Evolutionary conservation across 2,329 filamentous ascomycete species (phyloP).

Genomic region (Pestalotiopsis sp.): DNA sequence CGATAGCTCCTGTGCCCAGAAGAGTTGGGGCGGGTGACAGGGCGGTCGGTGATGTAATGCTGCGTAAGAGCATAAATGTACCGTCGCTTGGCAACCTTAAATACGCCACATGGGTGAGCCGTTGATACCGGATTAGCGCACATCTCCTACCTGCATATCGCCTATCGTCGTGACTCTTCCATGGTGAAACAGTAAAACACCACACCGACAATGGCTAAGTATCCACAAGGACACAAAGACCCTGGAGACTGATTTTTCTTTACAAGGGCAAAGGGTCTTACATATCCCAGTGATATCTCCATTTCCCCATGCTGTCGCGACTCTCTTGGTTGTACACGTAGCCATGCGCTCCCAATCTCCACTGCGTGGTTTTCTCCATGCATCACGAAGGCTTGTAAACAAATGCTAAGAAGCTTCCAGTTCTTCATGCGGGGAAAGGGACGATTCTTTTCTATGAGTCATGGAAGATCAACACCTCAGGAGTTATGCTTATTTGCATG

Average conservation of each 20-base stretch:
- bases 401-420: too few relatives aligned
- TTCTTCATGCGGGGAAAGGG: too few relatives aligned
- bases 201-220: background rate
- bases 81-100: slow-evolving; percentile 1
- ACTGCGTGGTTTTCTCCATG: background rate
- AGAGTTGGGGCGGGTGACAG: background rate
- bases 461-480: background rate
- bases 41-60: slow-evolving; percentile 9
- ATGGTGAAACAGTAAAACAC: background rate
- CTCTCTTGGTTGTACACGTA: background rate
- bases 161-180: background rate
- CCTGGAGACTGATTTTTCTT: background rate
- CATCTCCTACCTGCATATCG: background rate
- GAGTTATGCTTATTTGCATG: too few relatives aligned
- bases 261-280: background rate
- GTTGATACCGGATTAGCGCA: background rate
- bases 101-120: background rate
- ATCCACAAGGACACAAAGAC: background rate
- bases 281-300: background rate
- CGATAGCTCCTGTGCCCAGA: background rate
- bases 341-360: background rate
- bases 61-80: slow-evolving; percentile 4
- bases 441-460: background rate
- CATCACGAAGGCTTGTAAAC: background rate
- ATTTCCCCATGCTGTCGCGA: too few relatives aligned